phyloP scores from a whole-genome alignment of 2,329 filamentous ascomycete genomes.

The Passalora sequoiae region DNA sequence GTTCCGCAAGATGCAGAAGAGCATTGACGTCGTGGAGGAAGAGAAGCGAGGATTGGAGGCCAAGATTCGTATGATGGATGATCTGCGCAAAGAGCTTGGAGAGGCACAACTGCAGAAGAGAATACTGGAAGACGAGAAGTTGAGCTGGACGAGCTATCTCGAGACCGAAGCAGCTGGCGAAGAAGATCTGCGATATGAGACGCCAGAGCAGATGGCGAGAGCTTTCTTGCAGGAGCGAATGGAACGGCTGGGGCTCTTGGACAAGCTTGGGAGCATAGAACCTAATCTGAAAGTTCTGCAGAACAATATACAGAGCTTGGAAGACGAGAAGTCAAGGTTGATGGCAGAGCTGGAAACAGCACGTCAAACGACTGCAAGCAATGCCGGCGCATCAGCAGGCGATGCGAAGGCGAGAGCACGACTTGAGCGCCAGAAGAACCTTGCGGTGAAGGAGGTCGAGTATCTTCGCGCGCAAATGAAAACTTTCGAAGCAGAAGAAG shows the following conservation, averaged over 20 bases:
- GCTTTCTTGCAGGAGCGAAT: constrained; percentile 79
- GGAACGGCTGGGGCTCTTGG: constrained; percentile 71
- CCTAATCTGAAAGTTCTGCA: constrained; percentile 75
- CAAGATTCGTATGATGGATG: constrained; percentile 68
- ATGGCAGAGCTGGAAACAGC: constrained; percentile 66
- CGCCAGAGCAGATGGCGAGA: constrained; percentile 78
- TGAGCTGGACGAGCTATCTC: constrained; percentile 81
- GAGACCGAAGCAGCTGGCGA: constrained; percentile 60
- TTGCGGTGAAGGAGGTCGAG: constrained; percentile 88
- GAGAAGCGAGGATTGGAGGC: constrained; percentile 81
- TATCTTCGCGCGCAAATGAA: constrained; percentile 90
- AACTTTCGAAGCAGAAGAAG: constrained; percentile 78
- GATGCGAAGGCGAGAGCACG: constrained; percentile 61
- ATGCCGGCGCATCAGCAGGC: constrained; percentile 36
- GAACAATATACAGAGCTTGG: constrained; percentile 64
- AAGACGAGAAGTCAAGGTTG: constrained; percentile 63
- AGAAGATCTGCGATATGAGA: constrained; percentile 69
- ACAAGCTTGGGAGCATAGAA: constrained; percentile 72
- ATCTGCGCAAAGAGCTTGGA: constrained; percentile 67
- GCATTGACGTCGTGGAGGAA: constrained; percentile 90
- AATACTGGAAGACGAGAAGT: constrained; percentile 79
- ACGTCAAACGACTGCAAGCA: constrained; percentile 39
- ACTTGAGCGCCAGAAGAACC: constrained; percentile 75
- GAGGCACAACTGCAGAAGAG: constrained; percentile 79
- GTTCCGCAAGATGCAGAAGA: constrained; percentile 73